Conservation (phyloP, 768 basidiomycete genomes). For the Tricholoma bakamatsutake region DNA sequence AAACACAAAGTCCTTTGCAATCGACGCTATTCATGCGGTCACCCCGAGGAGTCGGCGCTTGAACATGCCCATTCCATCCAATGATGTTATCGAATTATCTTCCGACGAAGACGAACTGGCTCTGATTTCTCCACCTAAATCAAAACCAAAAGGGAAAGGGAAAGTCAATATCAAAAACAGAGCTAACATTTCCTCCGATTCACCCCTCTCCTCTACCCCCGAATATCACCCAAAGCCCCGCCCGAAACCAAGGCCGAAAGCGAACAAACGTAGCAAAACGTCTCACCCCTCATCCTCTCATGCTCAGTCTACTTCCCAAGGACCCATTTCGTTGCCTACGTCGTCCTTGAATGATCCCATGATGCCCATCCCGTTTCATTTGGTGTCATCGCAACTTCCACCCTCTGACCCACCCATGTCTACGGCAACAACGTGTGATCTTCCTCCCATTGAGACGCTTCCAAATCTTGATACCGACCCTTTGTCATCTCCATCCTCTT, state of each 20-base stretch:
- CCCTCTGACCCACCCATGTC: constrained; percentile 31
- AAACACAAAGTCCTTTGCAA: constrained; percentile 18
- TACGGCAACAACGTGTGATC: constrained; percentile 17
- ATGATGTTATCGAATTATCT: constrained; percentile 39
- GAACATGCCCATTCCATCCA: constrained; percentile 1
- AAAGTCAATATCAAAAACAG: constrained; percentile 2
- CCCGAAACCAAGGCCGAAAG: neutral
- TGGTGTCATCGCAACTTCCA: constrained; percentile 21
- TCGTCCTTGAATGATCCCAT: constrained; percentile 11
- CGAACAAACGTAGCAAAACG: neutral
- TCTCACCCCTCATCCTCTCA: constrained; percentile 3
- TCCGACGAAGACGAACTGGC: constrained; percentile 37
- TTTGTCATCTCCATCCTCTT: constrained; percentile 29
- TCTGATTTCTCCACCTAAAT: constrained; percentile 23
- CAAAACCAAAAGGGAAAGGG: constrained; percentile 16
- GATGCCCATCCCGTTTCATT: constrained; percentile 13
- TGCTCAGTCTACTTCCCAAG: constrained; percentile 1
- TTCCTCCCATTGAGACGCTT: constrained; percentile 31
- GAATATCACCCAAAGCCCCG: neutral
- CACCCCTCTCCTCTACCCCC: neutral
- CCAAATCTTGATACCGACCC: constrained; percentile 17
- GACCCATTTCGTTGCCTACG: constrained; percentile 9
- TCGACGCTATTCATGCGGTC: neutral
- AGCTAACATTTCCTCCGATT: constrained; percentile 1
- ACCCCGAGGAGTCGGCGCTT: neutral